These are phyloP conservation scores for Phyllosticta paracitricarpa DNA, from an alignment of 2,329 filamentous ascomycete genomes.

Conservation along the genomic window DNA sequence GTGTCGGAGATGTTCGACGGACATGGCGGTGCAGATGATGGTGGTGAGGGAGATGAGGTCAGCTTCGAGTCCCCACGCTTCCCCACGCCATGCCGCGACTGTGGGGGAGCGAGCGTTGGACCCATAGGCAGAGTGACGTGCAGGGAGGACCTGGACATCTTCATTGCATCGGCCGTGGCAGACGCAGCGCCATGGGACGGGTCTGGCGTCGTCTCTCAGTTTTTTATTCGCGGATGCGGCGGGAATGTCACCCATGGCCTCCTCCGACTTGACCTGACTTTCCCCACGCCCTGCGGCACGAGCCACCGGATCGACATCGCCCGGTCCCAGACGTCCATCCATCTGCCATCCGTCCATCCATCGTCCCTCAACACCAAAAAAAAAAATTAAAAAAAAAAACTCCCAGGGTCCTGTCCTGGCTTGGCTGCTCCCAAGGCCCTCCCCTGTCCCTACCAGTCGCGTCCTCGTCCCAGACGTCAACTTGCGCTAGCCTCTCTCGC, in stretches of 20 bases:
- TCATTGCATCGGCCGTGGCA: too few species aligned
- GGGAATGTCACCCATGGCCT: constrained; percentile 2
- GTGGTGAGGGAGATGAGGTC: too few species aligned
- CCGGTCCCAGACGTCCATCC: neutral
- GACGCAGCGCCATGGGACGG: neutral
- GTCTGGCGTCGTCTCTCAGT: neutral
- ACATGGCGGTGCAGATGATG: neutral
- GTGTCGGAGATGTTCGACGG: too few species aligned
- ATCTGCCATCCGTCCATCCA: neutral
- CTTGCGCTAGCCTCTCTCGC: constrained; percentile 4
- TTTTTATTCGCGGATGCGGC: constrained; percentile 7
- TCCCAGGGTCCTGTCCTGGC: neutral
- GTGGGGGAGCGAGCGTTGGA: neutral
- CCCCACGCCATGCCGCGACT: neutral
- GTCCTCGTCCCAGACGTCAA: constrained; percentile 2
- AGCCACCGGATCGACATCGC: neutral
- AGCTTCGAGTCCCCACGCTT: neutral
- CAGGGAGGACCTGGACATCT: neutral
- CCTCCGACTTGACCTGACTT: constrained; percentile 2
- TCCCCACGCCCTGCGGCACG: neutral
- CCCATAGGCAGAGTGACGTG: neutral
- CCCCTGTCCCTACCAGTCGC: neutral
- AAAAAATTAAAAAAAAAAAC: neutral
- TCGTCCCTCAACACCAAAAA: neutral
- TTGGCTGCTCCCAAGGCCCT: neutral